A percentile compares a stretch with the other conserved stretches of the same genome.
Conservation (phyloP, 371 early-diverging fungal genomes). For the Thermomucor indicae-seudaticae region DNA sequence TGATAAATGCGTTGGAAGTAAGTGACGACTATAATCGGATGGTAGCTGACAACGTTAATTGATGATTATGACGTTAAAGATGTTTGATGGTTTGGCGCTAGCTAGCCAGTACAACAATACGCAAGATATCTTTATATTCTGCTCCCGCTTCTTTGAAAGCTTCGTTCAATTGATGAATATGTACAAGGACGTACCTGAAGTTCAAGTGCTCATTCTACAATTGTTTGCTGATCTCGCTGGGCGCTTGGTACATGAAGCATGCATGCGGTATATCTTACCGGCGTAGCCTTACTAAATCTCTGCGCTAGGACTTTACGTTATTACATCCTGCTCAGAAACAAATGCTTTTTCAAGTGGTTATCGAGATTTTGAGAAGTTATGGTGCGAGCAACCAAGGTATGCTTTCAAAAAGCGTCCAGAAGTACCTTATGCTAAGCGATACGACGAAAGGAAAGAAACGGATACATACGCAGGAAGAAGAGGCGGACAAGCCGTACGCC, state of each 20-base stretch:
- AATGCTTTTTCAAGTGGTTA: constrained; percentile 40
- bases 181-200: constrained; percentile 61
- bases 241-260: constrained; percentile 46
- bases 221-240: constrained; percentile 54
- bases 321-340: constrained; percentile 39
- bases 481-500: constrained; percentile 65
- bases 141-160: constrained; percentile 58
- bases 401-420: not conserved
- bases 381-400: constrained; percentile 50
- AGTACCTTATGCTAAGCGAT: not conserved
- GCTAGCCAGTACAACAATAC: constrained; percentile 65
- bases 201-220: constrained; percentile 58
- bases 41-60: not conserved
- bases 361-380: constrained; percentile 47
- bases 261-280: constrained; percentile 1
- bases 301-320: constrained; percentile 37
- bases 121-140: constrained; percentile 51
- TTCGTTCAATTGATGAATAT: constrained; percentile 63
- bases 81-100: constrained; percentile 78
- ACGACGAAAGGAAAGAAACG: constrained; percentile 44
- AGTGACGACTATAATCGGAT: not conserved
- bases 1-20: constrained; percentile 70
- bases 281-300: not conserved
- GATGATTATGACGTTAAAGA: too few relatives aligned
- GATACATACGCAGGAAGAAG: constrained; percentile 46